Evolutionary conservation across 2,329 filamentous ascomycete genomes (phyloP).

Genomic region (Fusarium drepaniforme): DNA sequence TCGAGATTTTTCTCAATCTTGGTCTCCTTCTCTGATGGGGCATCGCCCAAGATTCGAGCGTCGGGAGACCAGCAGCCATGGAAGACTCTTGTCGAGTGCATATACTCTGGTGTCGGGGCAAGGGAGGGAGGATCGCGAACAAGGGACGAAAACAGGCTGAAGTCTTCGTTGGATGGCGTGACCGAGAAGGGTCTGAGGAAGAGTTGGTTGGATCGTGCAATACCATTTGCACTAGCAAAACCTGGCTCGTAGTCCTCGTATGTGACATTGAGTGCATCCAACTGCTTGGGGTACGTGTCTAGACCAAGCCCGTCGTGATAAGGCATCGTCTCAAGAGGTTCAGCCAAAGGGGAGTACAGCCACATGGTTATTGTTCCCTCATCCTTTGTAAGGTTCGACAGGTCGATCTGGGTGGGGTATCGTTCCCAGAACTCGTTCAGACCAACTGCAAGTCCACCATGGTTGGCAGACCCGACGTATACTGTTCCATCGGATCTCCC

Average conservation of each 20-base stretch:
- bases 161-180: slow-evolving; percentile 63
- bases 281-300: slow-evolving; percentile 67
- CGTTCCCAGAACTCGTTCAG: slow-evolving; percentile 73
- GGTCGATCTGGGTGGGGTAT: slow-evolving; percentile 69
- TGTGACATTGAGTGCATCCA: slow-evolving; percentile 71
- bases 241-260: slow-evolving; percentile 72
- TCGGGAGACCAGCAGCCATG: slow-evolving; percentile 31
- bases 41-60: not conserved
- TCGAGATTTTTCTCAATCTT: slow-evolving; percentile 65
- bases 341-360: slow-evolving; percentile 69
- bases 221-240: slow-evolving; percentile 67
- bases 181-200: slow-evolving; percentile 56
- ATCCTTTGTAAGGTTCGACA: slow-evolving; percentile 62
- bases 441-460: slow-evolving; percentile 69
- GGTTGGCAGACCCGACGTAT: slow-evolving; percentile 67
- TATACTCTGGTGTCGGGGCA: slow-evolving; percentile 59
- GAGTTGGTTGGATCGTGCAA: slow-evolving; percentile 68
- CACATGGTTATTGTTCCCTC: slow-evolving; percentile 66
- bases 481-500: slow-evolving; percentile 66
- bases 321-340: slow-evolving; percentile 66
- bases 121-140: slow-evolving; percentile 63
- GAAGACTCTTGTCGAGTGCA: slow-evolving; percentile 45
- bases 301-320: slow-evolving; percentile 69
- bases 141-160: slow-evolving; percentile 48
- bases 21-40: slow-evolving; percentile 43